Percentiles rank a stretch among this genome's conserved stretches.
Conservation (phyloP, 2,329 filamentous ascomycete species). For the Alternaria triticimaculans region DNA sequence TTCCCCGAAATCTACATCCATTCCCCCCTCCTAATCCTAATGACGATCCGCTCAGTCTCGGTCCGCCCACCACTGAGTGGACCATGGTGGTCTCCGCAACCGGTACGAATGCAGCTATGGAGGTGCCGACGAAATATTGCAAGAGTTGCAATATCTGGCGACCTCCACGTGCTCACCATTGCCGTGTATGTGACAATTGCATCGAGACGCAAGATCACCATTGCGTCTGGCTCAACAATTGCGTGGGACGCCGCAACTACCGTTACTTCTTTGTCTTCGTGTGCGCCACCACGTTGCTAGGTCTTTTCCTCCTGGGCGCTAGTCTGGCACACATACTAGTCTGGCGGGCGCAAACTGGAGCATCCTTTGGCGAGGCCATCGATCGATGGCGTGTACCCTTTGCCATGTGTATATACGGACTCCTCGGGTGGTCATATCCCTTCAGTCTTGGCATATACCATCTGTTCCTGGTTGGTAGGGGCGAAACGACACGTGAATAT, state of each 20-base stretch:
- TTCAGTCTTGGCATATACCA: constrained; percentile 86
- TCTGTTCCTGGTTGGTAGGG: constrained; percentile 85
- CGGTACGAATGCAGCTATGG: constrained; percentile 82
- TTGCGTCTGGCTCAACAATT: constrained; percentile 99
- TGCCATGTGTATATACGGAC: constrained; percentile 84
- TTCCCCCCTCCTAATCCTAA: constrained; percentile 78
- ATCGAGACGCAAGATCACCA: constrained; percentile 97
- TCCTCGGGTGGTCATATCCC: constrained; percentile 79
- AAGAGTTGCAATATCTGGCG: constrained; percentile 98
- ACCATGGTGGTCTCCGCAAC: constrained; percentile 84
- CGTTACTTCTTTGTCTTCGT: constrained; percentile 97
- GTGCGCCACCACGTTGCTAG: constrained; percentile 75
- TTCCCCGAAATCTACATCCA: constrained; percentile 88
- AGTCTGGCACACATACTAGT: constrained; percentile 81
- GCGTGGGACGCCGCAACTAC: constrained; percentile 95
- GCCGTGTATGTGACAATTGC: constrained; percentile 95
- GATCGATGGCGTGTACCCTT: constrained; percentile 79
- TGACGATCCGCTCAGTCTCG: constrained; percentile 81
- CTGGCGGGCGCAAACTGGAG: constrained; percentile 68
- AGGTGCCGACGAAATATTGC: constrained; percentile 97
- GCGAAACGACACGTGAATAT: constrained; percentile 95
- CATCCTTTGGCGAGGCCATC: constrained; percentile 74
- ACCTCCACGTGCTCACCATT: constrained; percentile 93
- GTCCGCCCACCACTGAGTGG: constrained; percentile 92
- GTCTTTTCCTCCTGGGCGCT: constrained; percentile 76